Evolutionary conservation across 805 yeast genomes (phyloP), one percentile per base, ranked within the genome.

Genomic region (Myxozyma nipponensis): DNA sequence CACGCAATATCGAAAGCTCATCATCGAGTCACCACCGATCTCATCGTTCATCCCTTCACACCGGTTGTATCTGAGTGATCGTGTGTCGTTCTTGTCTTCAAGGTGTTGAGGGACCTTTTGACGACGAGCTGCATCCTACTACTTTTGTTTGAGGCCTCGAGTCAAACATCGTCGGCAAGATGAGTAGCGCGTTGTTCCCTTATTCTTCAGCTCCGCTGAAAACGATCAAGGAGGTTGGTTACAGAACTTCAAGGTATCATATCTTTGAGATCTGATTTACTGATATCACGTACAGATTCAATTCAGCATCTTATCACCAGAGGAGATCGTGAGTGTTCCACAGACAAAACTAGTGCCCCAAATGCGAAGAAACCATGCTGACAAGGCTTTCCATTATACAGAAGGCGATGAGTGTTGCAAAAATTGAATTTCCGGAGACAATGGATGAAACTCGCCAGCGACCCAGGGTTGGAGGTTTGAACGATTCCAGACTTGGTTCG

Each of bases 121-220:
- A 28, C 13, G 13, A 19, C n/a, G 47, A 25, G 42, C 42, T 42
- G 46, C 25, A 17, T 22, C n/a, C 25, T 32, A 36, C 42, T 37
- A 19, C 41, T n/a, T 36, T 36, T 22, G 38, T 25, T 37, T 37
- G 36, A 28, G 35, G 10, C 34, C 22, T 4, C 21, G 49, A 17
- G 35, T 42, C n/a, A n/a, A n/a, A n/a, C 22, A 25, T 25, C 28
- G 41, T 26, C 39, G 43, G 19, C 50, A 54, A 23, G 25, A 54
- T 54, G 58, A 54, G 57, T 35, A 50, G 57, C 46, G 52, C 43
- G 38, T 36, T 54, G 50, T 84, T 91, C 69, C 95, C 96, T 66
- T 90, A 86, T 77, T 93, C 98, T 52, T 89, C 97, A 75, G 98
- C 98, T 55, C 98, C 98, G 49, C 81, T 93, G 70, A 88, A 98